Evolutionary conservation across 2,329 filamentous ascomycete species (phyloP).

Genomic region (Lecanicillium sp.): DNA sequence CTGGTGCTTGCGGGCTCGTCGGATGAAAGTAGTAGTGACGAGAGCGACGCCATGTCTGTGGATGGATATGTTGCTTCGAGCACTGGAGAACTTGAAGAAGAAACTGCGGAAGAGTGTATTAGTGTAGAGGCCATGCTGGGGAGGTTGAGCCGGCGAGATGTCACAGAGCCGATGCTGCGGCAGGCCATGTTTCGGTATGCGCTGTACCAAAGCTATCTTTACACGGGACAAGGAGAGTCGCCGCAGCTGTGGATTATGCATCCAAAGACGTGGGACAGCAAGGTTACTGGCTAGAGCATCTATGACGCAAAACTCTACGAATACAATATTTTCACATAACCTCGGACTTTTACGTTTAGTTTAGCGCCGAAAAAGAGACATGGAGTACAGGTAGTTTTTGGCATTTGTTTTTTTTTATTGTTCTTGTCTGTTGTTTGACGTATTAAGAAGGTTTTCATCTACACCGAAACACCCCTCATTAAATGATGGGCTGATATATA

Average conservation of each 20-base stretch:
- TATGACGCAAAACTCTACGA: no score
- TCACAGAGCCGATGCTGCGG: constrained; percentile 17
- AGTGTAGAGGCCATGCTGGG: constrained; percentile 2
- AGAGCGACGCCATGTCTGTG: neutral
- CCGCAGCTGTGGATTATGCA: constrained; percentile 24
- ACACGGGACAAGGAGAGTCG: constrained; percentile 15
- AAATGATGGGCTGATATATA: no score
- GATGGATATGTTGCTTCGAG: no score
- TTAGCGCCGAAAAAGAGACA: no score
- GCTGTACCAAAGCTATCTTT: constrained; percentile 25
- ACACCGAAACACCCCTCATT: no score
- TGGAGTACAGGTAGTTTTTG: no score
- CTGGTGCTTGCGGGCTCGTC: constrained; percentile 2
- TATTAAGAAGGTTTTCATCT: no score
- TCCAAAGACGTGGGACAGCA: constrained; percentile 8
- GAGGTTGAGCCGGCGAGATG: constrained; percentile 14
- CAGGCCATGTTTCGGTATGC: constrained; percentile 25
- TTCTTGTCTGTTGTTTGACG: no score
- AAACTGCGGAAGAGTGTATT: neutral
- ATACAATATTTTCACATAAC: no score
- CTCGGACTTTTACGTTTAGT: no score
- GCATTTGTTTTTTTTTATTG: no score
- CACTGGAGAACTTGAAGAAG: constrained; percentile 5
- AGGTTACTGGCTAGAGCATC: neutral
- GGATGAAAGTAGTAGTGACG: constrained; percentile 8